phyloP scores from a whole-genome alignment of 192 early-diverging fungal genomes.

The Podila epicladia region DNA sequence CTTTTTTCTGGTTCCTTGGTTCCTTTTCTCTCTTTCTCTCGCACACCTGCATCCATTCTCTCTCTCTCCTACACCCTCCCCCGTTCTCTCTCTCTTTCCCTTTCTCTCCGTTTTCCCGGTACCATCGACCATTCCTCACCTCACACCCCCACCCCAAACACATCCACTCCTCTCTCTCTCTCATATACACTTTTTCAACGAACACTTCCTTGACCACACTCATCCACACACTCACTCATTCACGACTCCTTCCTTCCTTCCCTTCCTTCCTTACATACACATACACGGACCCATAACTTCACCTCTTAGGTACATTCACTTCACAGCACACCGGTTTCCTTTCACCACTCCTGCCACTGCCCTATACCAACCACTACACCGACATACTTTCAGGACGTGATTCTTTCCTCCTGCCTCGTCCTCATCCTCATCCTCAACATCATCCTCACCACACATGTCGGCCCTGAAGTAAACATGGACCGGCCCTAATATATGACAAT shows the following conservation, averaged over 20 bases:
- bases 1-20: not conserved
- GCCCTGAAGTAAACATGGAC: no score
- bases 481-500: no score
- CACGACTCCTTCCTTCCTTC: not conserved
- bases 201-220: not conserved
- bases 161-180: no score
- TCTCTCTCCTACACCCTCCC: not conserved
- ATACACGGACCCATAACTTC: not conserved
- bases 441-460: no score
- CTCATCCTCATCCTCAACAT: no score
- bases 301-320: not conserved
- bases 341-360: not conserved
- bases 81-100: not conserved
- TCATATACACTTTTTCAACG: not conserved
- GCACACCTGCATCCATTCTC: not conserved
- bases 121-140: not conserved
- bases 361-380: no score
- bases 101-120: not conserved
- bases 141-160: no score
- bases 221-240: not conserved
- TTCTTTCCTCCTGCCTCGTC: no score
- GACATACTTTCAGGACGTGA: no score
- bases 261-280: not conserved
- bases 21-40: not conserved
- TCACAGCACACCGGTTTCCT: not conserved